These are phyloP conservation scores for Caryocar brasiliense DNA, from an alignment of 441 rosid genomes.

Conservation along the genomic window DNA sequence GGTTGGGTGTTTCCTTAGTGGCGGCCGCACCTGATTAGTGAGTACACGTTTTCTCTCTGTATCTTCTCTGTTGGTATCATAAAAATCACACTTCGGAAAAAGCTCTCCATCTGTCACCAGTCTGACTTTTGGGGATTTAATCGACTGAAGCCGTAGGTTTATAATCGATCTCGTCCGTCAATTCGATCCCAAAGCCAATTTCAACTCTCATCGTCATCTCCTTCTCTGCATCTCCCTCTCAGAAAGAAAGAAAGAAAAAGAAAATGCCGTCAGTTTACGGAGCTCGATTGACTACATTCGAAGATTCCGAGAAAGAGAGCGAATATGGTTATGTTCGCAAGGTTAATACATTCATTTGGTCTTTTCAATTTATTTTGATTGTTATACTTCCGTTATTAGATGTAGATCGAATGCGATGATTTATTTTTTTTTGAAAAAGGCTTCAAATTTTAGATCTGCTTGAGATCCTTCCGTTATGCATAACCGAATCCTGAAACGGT, in stretches of 20 bases:
- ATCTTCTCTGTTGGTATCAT: too few species aligned
- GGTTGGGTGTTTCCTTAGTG: too few species aligned
- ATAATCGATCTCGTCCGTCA: constrained; percentile 26
- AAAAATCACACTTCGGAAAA: too few species aligned
- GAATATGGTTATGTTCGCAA: constrained; percentile 97
- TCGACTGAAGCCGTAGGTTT: too few species aligned
- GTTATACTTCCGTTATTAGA: neutral
- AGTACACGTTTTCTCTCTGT: too few species aligned
- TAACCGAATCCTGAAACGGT: too few species aligned
- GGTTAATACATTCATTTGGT: constrained; percentile 27
- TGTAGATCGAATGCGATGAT: neutral
- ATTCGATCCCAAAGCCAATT: neutral
- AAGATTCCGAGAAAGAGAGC: constrained; percentile 96
- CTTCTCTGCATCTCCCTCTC: constrained; percentile 3
- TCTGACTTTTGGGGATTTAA: too few species aligned
- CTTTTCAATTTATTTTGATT: neutral
- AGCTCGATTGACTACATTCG: constrained; percentile 85
- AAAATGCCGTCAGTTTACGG: constrained; percentile 87
- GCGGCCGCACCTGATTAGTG: too few species aligned
- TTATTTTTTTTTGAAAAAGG: too few species aligned
- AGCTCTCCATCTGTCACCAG: too few species aligned
- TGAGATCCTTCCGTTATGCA: too few species aligned
- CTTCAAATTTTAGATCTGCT: too few species aligned
- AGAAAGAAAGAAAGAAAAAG: neutral
- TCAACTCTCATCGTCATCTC: neutral